Conservation (phyloP, 192 early-diverging fungal species). For the Haplosporangium gracile region DNA sequence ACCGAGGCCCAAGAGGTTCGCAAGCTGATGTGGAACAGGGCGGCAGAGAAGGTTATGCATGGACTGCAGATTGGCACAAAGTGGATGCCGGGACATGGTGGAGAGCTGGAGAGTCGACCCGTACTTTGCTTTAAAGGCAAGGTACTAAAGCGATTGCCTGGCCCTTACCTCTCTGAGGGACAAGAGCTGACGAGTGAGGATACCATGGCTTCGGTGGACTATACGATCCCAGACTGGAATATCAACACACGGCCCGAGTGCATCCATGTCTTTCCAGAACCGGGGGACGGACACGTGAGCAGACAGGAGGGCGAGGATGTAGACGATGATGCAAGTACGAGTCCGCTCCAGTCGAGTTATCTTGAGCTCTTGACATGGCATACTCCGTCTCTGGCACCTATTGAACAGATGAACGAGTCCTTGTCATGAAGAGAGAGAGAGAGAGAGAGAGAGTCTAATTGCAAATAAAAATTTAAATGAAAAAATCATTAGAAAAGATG, state of each 20-base stretch:
- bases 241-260: conserved; percentile 19
- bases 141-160: conserved; percentile 24
- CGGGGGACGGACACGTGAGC: not conserved
- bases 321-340: not conserved
- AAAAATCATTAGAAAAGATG: not conserved
- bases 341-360: not conserved
- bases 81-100: not conserved
- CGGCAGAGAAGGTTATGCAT: conserved; percentile 52
- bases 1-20: conserved; percentile 11
- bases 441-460: not conserved
- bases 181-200: not conserved
- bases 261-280: conserved; percentile 17
- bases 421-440: not conserved
- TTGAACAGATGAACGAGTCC: not conserved
- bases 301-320: not conserved
- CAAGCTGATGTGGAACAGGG: conserved; percentile 50
- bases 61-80: conserved; percentile 28
- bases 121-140: conserved; percentile 39
- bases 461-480: not conserved
- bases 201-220: not conserved
- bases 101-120: conserved; percentile 7
- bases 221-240: conserved; percentile 27
- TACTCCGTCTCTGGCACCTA: not conserved
- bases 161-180: conserved; percentile 28
- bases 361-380: conserved; percentile 16